These are phyloP conservation scores for Marchantia paleacea DNA, from an alignment of 225 moss, liverwort and hornwort genomes.

Conservation along the genomic window DNA sequence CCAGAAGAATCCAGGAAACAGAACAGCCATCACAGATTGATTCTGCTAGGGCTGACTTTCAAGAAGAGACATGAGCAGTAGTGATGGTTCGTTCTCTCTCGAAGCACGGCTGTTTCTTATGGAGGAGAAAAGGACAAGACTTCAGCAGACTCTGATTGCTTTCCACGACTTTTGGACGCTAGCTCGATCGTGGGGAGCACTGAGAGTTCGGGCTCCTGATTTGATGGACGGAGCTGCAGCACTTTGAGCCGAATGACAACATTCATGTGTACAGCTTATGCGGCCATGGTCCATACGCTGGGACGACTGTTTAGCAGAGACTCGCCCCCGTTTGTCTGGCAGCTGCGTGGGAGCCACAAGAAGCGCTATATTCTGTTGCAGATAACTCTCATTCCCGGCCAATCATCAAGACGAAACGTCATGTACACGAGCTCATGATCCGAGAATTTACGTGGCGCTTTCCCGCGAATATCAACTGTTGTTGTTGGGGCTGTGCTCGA, in stretches of 20 bases:
- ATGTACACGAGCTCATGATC: background rate
- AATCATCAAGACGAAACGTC: background rate
- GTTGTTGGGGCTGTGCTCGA: too few relatives aligned
- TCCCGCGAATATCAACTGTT: too few relatives aligned
- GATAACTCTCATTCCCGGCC: background rate
- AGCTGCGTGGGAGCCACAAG: background rate
- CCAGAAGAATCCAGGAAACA: background rate
- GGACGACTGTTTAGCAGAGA: background rate
- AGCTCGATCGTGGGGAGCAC: conserved; percentile 3
- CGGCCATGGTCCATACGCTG: background rate
- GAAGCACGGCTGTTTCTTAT: background rate
- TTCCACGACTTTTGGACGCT: background rate
- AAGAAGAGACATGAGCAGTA: background rate
- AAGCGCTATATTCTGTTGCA: background rate
- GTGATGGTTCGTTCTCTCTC: background rate
- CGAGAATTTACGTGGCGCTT: background rate
- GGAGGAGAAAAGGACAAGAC: background rate
- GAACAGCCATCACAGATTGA: background rate
- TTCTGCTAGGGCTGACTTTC: background rate
- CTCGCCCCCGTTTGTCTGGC: background rate
- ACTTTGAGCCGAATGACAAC: background rate
- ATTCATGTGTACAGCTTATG: background rate
- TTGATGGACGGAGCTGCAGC: background rate
- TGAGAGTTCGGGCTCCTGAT: background rate
- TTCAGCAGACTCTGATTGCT: background rate